A percentile compares a stretch with the other conserved stretches of the same genome.
phyloP scores from a whole-genome alignment of 257 asterid genomes.

The Striga asiatica region DNA sequence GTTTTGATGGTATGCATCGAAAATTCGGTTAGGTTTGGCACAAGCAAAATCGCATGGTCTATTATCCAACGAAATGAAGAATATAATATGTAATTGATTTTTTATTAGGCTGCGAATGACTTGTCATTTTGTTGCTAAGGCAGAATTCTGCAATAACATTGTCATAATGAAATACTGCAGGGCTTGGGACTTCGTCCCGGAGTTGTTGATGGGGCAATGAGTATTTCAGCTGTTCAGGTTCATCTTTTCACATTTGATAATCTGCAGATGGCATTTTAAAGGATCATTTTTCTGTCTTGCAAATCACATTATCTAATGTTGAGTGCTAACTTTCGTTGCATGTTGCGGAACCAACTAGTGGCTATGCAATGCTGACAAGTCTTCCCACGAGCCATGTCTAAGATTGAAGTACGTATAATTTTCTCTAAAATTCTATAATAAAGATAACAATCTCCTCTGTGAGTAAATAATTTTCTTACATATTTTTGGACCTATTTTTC shows the following conservation, averaged over 20 bases:
- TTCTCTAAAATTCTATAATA: background rate
- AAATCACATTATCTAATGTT: background rate
- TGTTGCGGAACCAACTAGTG: conserved; percentile 46
- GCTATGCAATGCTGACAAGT: conserved; percentile 97
- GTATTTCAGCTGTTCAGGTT: conserved; percentile 99
- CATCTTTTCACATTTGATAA: conserved; percentile 1
- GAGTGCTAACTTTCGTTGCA: conserved; percentile 5
- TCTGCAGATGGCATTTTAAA: background rate
- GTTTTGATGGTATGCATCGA: background rate
- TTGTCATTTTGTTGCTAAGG: background rate
- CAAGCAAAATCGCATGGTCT: too few relatives aligned
- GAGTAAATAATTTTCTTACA: background rate
- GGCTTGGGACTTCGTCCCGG: conserved; percentile 88
- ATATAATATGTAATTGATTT: background rate
- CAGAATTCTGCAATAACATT: background rate
- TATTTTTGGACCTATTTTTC: background rate
- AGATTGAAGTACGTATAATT: conserved; percentile 74
- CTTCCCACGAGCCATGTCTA: conserved; percentile 85
- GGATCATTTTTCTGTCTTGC: background rate
- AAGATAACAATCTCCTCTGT: background rate
- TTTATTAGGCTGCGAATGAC: background rate
- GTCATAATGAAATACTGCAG: conserved; percentile 27
- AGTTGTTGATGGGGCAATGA: conserved; percentile 91
- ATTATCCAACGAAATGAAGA: too few relatives aligned
- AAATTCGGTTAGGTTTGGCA: too few relatives aligned